A percentile compares a stretch with the other conserved stretches of the same genome.
Conservation (phyloP, 306 rosid genomes). For the Clitoria ternatea region DNA sequence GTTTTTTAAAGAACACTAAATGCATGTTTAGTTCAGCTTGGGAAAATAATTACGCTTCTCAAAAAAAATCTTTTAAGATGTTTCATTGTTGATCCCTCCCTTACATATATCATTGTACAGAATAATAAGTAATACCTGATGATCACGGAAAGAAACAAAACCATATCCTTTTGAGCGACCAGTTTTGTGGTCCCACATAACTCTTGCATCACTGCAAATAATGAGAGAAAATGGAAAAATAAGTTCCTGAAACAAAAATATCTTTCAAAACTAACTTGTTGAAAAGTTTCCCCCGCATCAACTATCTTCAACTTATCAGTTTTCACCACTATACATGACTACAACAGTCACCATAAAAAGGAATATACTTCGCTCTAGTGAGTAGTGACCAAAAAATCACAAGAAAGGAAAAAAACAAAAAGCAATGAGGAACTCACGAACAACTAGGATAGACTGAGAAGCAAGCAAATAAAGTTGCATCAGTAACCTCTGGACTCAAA, state of each 20-base stretch:
- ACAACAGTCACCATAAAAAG: conserved; percentile 17
- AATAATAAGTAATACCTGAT: conserved; percentile 52
- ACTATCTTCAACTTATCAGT: conserved; percentile 27
- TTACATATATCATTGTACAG: conserved; percentile 14
- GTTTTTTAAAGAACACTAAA: not conserved
- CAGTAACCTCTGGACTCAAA: conserved; percentile 77
- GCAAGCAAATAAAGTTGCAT: conserved; percentile 70
- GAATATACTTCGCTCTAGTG: conserved; percentile 26
- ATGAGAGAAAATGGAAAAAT: conserved; percentile 9
- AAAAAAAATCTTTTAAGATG: not conserved
- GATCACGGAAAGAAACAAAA: conserved; percentile 61
- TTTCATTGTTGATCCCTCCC: not conserved
- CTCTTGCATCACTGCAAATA: conserved; percentile 58
- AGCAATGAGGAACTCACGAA: conserved; percentile 68
- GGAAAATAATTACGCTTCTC: not conserved
- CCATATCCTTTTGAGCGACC: conserved; percentile 68
- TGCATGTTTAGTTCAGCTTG: not conserved
- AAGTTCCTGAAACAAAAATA: conserved; percentile 33
- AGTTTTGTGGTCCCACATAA: conserved; percentile 73
- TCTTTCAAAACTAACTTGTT: not conserved
- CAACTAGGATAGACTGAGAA: conserved; percentile 74
- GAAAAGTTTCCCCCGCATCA: conserved; percentile 30
- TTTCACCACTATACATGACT: conserved; percentile 25
- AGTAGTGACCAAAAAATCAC: conserved; percentile 20
- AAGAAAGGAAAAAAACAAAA: conserved; percentile 23